Percentiles rank a stretch among this genome's conserved stretches.
Evolutionary conservation across 495 filamentous ascomycete species (phyloP).

Genomic region (Parmelia sp.): DNA sequence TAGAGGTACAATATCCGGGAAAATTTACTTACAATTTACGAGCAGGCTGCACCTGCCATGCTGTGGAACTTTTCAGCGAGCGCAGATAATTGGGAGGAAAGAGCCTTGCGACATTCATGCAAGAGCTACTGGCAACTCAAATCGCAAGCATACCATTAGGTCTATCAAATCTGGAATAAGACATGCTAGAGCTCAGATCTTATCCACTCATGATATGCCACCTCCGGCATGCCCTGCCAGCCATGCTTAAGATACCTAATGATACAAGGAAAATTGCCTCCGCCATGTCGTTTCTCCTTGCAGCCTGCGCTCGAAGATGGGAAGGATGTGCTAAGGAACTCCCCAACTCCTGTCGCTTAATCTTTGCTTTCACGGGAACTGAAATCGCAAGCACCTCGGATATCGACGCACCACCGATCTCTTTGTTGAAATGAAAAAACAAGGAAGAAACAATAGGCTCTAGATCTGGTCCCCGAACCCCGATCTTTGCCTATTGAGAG

Average conservation of each 20-base stretch:
- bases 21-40: neutral
- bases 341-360: constrained; percentile 19
- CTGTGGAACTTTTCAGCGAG: neutral
- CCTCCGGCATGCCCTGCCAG: neutral
- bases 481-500: constrained; percentile 26
- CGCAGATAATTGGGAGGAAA: neutral
- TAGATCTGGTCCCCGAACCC: neutral
- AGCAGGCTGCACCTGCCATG: neutral
- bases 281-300: neutral
- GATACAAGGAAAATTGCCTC: neutral
- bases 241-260: constrained; percentile 2
- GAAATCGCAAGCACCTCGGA: neutral
- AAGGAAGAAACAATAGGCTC: neutral
- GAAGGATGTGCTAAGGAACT: neutral
- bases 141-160: neutral
- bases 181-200: constrained; percentile 8
- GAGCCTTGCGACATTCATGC: neutral
- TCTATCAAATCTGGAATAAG: neutral
- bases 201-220: constrained; percentile 5
- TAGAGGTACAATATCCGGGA: neutral
- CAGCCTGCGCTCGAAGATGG: neutral
- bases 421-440: neutral
- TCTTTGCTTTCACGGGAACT: constrained; percentile 10
- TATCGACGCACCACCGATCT: neutral
- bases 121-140: neutral